Base-by-base conservation (phyloP, 2,329 filamentous ascomycete genomes). In the Emmonsia crescens region DNA sequence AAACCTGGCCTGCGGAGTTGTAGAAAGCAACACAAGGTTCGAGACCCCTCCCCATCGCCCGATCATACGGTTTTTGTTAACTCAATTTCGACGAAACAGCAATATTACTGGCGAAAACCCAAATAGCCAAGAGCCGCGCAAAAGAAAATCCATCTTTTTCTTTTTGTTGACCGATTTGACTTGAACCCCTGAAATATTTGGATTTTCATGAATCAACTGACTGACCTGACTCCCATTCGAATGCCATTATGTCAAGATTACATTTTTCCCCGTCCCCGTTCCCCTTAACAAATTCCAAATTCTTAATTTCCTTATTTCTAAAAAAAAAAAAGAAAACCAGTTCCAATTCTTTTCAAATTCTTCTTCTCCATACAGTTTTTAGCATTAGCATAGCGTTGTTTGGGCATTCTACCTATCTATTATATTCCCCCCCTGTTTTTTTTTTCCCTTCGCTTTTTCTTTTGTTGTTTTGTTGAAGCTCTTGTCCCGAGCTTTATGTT, bases 21-120 rank as follows among this genome's bases (percentile, higher is more conserved):
- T 72, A 84, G 94, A 70, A 97, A 96, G 78, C 90, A 94, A 73
- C 94, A 99, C 77, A 97, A 97, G 89, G 93, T 97, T 83, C 72
- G 79, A 74, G 29, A 19, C 49, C 9, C 29, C n/a, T 5, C 24
- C 5, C 49, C 14, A 16, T 29, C 24, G 16, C 49, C 49, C 16
- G 14, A n/a, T 38, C 38, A 8, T 27, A n/a, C 24, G 10, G 8
- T 29, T 61, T 56, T 59, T 40, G 61, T 69, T 75, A 64, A 74
- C 65, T 24, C 57, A 14, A 48, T 10, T 54, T 21, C 27, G 14
- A 16, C 51, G 42, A 62, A 57, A 55, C 65, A 88, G 85, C 85
- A 87, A 88, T 87, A 88, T 73, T 88, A 84, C 77, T 88, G 85
- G 85, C 85, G 85, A 69, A 83, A 84, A 68, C 85, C 85, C 27